Evolutionary conservation across 1,284 basidiomycete genomes (phyloP).

Genomic region (Gomphus bonarii): DNA sequence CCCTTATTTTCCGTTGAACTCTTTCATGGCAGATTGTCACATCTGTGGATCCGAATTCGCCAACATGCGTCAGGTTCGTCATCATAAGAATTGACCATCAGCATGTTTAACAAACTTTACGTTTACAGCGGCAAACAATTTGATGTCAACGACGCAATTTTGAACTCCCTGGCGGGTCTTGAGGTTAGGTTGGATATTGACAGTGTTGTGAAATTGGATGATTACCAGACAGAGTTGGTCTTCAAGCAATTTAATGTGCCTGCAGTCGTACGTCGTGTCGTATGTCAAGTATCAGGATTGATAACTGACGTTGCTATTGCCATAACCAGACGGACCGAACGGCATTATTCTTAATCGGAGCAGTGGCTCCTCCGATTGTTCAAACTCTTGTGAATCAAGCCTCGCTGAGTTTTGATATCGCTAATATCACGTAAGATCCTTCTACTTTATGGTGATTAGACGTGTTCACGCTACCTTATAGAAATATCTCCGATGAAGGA

Average conservation of each 20-base stretch:
- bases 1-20: neutral
- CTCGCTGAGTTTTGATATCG: conserved; percentile 43
- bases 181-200: conserved; percentile 42
- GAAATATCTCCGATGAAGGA: conserved; percentile 46
- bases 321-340: conserved; percentile 47
- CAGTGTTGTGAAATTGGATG: conserved; percentile 44
- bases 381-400: conserved; percentile 58
- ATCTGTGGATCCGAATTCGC: conserved; percentile 39
- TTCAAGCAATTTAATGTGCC: conserved; percentile 57
- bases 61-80: conserved; percentile 44
- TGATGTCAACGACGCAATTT: conserved; percentile 48
- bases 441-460: conserved; percentile 12
- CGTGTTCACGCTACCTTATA: conserved; percentile 15
- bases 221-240: conserved; percentile 51
- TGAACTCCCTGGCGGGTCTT: conserved; percentile 51
- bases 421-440: conserved; percentile 48
- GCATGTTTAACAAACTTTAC: conserved; percentile 7
- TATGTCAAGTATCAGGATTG: neutral
- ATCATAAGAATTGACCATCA: conserved; percentile 17
- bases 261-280: conserved; percentile 33
- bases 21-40: conserved; percentile 36
- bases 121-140: conserved; percentile 48
- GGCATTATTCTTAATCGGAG: conserved; percentile 59
- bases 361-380: conserved; percentile 54
- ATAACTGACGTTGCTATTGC: conserved; percentile 3